Base-by-base conservation (phyloP, 2,329 filamentous ascomycete genomes). In the Colletotrichum sp. region DNA sequence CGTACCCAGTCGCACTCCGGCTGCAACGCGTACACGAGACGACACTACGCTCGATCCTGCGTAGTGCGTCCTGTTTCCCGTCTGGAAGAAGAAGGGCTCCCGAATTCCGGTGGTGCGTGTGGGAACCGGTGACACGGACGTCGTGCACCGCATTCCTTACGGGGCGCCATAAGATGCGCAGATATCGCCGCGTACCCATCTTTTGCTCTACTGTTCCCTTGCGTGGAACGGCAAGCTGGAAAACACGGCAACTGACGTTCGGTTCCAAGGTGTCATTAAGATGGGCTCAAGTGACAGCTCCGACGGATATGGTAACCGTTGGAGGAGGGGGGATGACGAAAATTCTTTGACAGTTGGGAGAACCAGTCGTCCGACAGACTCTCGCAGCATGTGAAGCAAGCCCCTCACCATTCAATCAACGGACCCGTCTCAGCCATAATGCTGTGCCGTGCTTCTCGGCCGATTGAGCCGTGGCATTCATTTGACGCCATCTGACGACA, bases 401-500 rank as follows among this genome's bases (percentile, higher is more conserved):
- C 63, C 69, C 63, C 69, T 21, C 63, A 32, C 32, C 18, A 12
- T 32, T 64, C 48, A 61, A 73, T 58, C 43, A 55, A 24, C 56
- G 32, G 26, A n/a, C 18, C 61, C 43, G 69, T 75, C 62, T 75
- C 69, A 68, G 73, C 32, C 69, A 68, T 36, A 59, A 59, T 56
- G 34, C 58, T 36, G 8, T 73, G 69, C 56, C 69, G 63, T 63
- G 43, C 43, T 30, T 73, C 63, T 68, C 73, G 69, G 73, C 69
- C 69, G 73, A 68, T 68, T 26, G 32, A 63, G 52, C 63, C 73
- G 69, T 67, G 69, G 62, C 55, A 74, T 72, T 67, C 62, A 68
- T 58, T 36, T 61, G 67, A 74, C 48, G 62, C 28, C 24, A 61
- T 73, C 56, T 66, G 63, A 64, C 56, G 56, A 58, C 34, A 73